phyloP scores from a whole-genome alignment of 495 filamentous ascomycete genomes.

The Lasiosphaeriaceae sp. region DNA sequence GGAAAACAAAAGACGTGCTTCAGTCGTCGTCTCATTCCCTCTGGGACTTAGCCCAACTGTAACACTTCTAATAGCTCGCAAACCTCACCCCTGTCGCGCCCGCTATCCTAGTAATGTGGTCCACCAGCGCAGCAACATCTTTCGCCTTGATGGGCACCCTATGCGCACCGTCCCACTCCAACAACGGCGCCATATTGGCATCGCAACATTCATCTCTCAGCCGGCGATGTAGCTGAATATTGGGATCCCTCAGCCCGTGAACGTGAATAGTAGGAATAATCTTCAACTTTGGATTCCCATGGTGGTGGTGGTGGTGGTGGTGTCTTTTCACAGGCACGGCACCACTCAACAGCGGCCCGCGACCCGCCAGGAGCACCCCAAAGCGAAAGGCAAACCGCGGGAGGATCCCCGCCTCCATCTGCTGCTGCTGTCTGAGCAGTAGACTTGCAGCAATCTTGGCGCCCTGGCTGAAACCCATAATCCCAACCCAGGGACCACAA shows the following conservation, averaged over 20 bases:
- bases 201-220: constrained; percentile 50
- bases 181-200: constrained; percentile 34
- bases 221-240: constrained; percentile 48
- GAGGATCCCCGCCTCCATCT: constrained; percentile 7
- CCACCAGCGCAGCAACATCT: constrained; percentile 49
- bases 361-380: constrained; percentile 52
- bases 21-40: no score
- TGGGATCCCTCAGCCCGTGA: constrained; percentile 55
- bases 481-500: constrained; percentile 51
- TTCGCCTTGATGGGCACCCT: constrained; percentile 52
- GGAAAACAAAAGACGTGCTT: no score
- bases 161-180: constrained; percentile 62
- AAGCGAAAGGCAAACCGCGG: constrained; percentile 24
- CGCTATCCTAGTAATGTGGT: constrained; percentile 28
- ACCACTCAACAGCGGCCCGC: constrained; percentile 45
- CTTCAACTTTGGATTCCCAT: no score
- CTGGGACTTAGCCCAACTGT: no score
- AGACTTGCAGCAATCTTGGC: constrained; percentile 56
- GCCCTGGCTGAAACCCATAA: constrained; percentile 57
- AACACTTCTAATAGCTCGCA: no score
- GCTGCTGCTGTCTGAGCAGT: constrained; percentile 30
- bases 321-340: not conserved
- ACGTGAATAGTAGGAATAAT: constrained; percentile 58
- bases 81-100: no score
- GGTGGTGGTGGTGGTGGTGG: not conserved